Evolutionary conservation across 805 yeast genomes (phyloP), one percentile per base, ranked within the genome.

Genomic region (Ogataea haglerorum): DNA sequence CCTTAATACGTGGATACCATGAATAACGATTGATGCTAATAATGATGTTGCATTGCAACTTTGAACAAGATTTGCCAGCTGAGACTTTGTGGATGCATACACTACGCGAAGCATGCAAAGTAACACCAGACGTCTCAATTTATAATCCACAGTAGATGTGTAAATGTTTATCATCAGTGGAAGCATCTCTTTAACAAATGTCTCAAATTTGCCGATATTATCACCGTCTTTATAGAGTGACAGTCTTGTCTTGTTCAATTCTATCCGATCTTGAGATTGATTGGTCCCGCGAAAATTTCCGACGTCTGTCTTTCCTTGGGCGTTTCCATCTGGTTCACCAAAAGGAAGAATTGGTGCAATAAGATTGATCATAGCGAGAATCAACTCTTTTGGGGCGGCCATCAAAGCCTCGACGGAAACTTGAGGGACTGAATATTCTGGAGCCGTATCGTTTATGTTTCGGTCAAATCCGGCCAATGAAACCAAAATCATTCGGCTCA

Each of bases 101-200:
- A 76, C 58, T 12, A 81, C 68, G 46, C 86, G 70, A 10, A 75
- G 57, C 13, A 85, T 52, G 13, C 78, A 70, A 10, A 80, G 60
- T 16, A 85, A 60, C 1, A 75, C 76, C 37, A 74, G 68, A 39
- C 79, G 70, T 49, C 93, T 73, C 6, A 84, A 68, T 12, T 75
- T 76, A 47, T 71, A 76, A 43, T 85, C 87, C 55, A 85, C 82
- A 0, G 91, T 73, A 2, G 91, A 80, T 25, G 84, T 80, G 52
- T 81, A 87, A 7, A 85, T 72, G 45, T 76, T 78, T 9, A 84
- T 58, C 38, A 87, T 53, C 4, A 80, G 49, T 0, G 76, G 71
- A 57, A 80, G 74, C 4, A 80, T 55, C 7, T 68, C 67, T 32
- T 63, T 63, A 6, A 73, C 64, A 54, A 82, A 76, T 2, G 40